Percentiles rank a stretch among this genome's conserved stretches.
phyloP scores from a whole-genome alignment of 306 rosid genomes.

The Quillaja saponaria region DNA sequence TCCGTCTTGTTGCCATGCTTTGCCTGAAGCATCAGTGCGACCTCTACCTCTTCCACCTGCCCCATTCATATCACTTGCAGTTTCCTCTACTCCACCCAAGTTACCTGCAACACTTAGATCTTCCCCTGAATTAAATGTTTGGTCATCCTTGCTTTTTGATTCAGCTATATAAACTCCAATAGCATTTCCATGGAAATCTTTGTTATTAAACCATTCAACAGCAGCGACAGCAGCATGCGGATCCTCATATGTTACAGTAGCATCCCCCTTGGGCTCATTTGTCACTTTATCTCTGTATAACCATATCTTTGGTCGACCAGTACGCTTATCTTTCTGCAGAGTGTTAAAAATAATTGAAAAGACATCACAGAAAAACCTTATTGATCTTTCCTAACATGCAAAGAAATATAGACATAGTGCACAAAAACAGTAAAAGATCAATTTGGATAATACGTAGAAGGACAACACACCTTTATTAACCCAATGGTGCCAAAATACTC shows the following conservation, averaged over 20 bases:
- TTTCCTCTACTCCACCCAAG: constrained; percentile 55
- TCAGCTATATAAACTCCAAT: constrained; percentile 92
- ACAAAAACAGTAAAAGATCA: background rate
- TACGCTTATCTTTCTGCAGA: constrained; percentile 89
- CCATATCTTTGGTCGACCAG: constrained; percentile 93
- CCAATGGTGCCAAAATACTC: constrained; percentile 96
- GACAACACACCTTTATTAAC: constrained; percentile 69
- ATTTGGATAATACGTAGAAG: constrained; percentile 21
- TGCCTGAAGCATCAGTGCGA: constrained; percentile 71
- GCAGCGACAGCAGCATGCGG: constrained; percentile 97
- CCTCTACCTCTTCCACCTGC: constrained; percentile 73
- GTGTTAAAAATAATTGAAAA: constrained; percentile 25
- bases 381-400: background rate
- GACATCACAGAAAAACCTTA: background rate
- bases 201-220: constrained; percentile 93
- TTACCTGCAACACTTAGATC: constrained; percentile 54
- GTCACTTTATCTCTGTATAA: constrained; percentile 82
- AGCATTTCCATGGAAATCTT: constrained; percentile 85
- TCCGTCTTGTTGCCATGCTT: constrained; percentile 98
- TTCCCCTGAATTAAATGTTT: constrained; percentile 43
- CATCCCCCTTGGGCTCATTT: constrained; percentile 97
- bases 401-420: background rate
- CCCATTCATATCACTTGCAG: constrained; percentile 50
- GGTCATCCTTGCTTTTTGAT: constrained; percentile 85
- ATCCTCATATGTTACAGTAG: constrained; percentile 94